Percentiles rank a stretch among this genome's conserved stretches.
Conservation (phyloP, 176 grass and related monocot genomes). For the Poa pratensis region DNA sequence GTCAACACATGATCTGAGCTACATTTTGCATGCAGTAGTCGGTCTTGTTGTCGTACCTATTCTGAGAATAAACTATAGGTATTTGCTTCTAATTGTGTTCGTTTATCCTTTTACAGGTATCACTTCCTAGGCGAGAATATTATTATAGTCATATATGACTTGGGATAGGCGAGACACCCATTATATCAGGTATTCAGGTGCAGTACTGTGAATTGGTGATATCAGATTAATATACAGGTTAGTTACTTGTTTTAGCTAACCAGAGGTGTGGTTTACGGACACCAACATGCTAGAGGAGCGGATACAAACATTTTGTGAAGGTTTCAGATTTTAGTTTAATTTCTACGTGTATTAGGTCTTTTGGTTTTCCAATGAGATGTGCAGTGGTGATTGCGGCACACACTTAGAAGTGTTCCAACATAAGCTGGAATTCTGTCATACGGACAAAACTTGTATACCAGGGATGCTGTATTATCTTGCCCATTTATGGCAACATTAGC, state of each 20-base stretch:
- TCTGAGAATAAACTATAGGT: constrained; percentile 4
- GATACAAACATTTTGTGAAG: constrained; percentile 75
- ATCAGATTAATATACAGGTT: constrained; percentile 72
- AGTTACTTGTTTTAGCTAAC: constrained; percentile 76
- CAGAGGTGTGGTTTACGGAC: constrained; percentile 64
- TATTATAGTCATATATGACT: constrained; percentile 64
- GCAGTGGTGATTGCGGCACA: constrained; percentile 67
- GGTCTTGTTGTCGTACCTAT: neutral
- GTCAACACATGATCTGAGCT: neutral
- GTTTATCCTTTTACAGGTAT: constrained; percentile 56
- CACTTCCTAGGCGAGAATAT: constrained; percentile 61
- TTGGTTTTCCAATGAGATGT: constrained; percentile 72
- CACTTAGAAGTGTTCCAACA: constrained; percentile 74
- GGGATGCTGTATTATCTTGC: constrained; percentile 71
- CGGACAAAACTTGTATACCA: constrained; percentile 64
- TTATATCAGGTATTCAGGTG: constrained; percentile 65
- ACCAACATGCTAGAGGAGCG: constrained; percentile 61
- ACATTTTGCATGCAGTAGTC: neutral
- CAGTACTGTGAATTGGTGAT: constrained; percentile 65
- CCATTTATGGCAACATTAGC: constrained; percentile 68
- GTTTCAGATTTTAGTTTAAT: constrained; percentile 78
- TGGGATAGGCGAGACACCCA: constrained; percentile 60
- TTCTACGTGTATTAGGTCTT: constrained; percentile 67
- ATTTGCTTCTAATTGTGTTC: constrained; percentile 39
- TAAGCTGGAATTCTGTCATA: constrained; percentile 74